Percentiles rank a stretch among this genome's conserved stretches.
These are phyloP conservation scores for Russula earlei DNA, from an alignment of 768 basidiomycete species.

Conservation along the genomic window DNA sequence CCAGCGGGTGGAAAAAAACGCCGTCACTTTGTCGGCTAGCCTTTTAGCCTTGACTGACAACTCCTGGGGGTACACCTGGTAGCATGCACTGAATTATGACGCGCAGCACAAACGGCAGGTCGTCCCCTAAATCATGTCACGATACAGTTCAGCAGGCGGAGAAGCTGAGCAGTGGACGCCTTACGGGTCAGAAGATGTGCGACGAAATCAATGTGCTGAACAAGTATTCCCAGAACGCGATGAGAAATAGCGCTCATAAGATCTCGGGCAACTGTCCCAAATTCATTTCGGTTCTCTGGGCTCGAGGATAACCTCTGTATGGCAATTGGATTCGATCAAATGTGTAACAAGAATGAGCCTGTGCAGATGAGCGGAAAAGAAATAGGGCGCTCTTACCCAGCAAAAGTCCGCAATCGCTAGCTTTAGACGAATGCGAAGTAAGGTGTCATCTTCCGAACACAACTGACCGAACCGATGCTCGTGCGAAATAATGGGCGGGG, in stretches of 20 bases:
- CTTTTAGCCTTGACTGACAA: constrained; percentile 33
- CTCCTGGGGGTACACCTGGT: constrained; percentile 33
- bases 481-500: constrained; percentile 28
- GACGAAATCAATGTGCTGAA: constrained; percentile 10
- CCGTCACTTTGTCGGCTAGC: constrained; percentile 30
- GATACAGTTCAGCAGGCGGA: not conserved
- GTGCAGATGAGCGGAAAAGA: not conserved
- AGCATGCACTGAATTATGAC: constrained; percentile 51
- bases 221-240: constrained; percentile 6
- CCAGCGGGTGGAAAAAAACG: constrained; percentile 27
- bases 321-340: not conserved
- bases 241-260: constrained; percentile 13
- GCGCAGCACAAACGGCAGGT: constrained; percentile 57
- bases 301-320: constrained; percentile 5
- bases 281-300: constrained; percentile 6
- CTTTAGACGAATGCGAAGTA: constrained; percentile 46
- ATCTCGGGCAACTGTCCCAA: constrained; percentile 1
- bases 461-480: constrained; percentile 43
- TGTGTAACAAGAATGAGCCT: no score
- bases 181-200: constrained; percentile 10
- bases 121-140: constrained; percentile 34
- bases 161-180: constrained; percentile 4
- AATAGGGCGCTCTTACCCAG: constrained; percentile 30
- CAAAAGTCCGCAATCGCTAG: constrained; percentile 39
- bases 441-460: constrained; percentile 54